Base-by-base conservation (phyloP, 2,329 filamentous ascomycete species). In the Colletotrichum kahawae region DNA sequence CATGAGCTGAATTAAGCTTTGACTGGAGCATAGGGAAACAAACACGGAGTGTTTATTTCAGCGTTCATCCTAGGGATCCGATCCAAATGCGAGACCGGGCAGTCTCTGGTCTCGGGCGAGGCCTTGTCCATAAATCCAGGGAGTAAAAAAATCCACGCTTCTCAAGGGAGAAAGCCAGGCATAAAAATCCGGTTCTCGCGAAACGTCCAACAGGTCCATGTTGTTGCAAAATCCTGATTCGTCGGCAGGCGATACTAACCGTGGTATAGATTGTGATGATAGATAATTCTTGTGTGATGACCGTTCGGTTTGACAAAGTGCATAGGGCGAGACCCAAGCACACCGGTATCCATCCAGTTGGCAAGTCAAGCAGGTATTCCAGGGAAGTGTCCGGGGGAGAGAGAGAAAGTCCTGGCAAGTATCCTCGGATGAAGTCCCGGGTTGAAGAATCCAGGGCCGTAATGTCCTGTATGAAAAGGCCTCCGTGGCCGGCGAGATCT, bases 161-260 rank as follows among this genome's bases (percentile, higher is more conserved):
- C 59, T 70, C 70, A 34, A 48, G 24, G 12, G 57, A 54, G 12
- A 34, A 62, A 13, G 56, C 68, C 29, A 70, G 70, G 33, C 24
- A 59, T 36, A 21, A 43, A 66, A 33, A 67, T 60, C 70, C 70
- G 54, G 57, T 56, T n/a, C 60, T 21, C 29, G 34, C 33, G 14
- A n/a, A 75, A 79, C 75, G 10, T 64, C 63, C 76, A 59, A 76
- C 76, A 48, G 54, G 69, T 82, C 81, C 81, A 74, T 70, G 38
- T 73, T 69, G 76, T 21, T 75, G 66, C 10, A 18, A 24, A 27
- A 34, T 43, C 60, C 18, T 27, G n/a, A 69, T 27, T 64, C 59
- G 57, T 73, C 76, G 57, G 77, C 78, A 83, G 84, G 82, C 81
- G 77, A 85, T 85, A 86, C 85, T 86, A 76, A 86, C 85, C 77